Evolutionary conservation across 345 rosid genomes (phyloP), one percentile per base, ranked within the genome.

Genomic region (Bretschneidera sinensis): DNA sequence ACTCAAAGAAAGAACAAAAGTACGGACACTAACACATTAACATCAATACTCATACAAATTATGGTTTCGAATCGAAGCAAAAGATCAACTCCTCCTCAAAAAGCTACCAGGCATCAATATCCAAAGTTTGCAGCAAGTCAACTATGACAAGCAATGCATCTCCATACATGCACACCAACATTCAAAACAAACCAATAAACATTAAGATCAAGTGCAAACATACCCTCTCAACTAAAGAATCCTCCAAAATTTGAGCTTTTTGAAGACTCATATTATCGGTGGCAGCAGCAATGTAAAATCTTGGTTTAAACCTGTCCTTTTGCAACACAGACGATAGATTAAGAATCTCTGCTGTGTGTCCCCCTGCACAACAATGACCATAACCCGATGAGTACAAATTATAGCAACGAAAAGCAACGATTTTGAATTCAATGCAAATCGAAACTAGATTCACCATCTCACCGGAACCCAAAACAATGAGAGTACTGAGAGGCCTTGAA

Each of bases 261-360:
- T 90, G 95, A 8, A 94, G 85, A 63, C 99, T 94, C 92, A 88
- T 89, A 64, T 82, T 83, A 78, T 94, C 99, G 11, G 99, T 94
- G 35, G 88, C 86, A 13, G 97, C 97, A 24, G 96, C 95, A 48
- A 94, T 69, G 68, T 90, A 90, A 75, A 70, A 88, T 68, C 99
- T 74, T 5, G 95, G 99, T 4, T 75, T 48, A 62, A 78, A 86
- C 64, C 86, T 70, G 34, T 79, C 86, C 73, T 67, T 83, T 14
- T 71, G 85, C 67, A 94, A 60, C 55, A 72, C 81, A 55, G 84
- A 81, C 71, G 88, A 76, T 31, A 94, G 77, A 67, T 85, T 82
- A 70, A 90, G 74, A 95, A 94, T 94, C 87, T 90, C 96, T 31
- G 99, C 99, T 0, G 97, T 88, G 70, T 94, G 99, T 19, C 97